Percentiles rank a stretch among this genome's conserved stretches.
These are phyloP conservation scores for Fusarium neocosmosporiellum DNA, from an alignment of 2,329 filamentous ascomycete genomes.

Conservation along the genomic window DNA sequence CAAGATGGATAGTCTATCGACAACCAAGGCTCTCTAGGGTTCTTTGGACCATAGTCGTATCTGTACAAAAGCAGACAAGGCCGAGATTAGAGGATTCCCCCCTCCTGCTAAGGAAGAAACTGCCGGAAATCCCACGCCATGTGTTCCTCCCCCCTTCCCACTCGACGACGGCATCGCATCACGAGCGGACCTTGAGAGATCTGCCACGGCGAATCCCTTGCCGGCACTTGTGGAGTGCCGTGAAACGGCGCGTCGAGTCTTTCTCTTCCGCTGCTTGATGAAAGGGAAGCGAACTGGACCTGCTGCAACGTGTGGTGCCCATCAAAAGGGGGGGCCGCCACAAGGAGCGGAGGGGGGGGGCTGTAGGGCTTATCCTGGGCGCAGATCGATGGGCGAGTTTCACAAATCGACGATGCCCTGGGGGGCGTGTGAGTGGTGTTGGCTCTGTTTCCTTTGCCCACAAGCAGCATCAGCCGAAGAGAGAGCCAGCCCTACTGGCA, in stretches of 20 bases:
- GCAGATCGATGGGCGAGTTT: slow-evolving; percentile 35
- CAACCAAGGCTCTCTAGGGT: not conserved
- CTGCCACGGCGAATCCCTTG: not conserved
- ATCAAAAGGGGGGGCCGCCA: not conserved
- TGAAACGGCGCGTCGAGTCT: slow-evolving; percentile 29
- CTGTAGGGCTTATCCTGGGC: slow-evolving; percentile 32
- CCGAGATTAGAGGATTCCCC: slow-evolving; percentile 18
- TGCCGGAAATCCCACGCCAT: not conserved
- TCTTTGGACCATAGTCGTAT: not conserved
- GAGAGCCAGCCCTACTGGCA: not conserved
- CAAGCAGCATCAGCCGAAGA: not conserved
- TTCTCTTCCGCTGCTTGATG: slow-evolving; percentile 9
- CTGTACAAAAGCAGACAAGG: not conserved
- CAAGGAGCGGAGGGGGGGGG: not conserved
- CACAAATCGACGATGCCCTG: slow-evolving; percentile 13
- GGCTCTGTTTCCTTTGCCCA: slow-evolving; percentile 13
- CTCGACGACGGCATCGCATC: not conserved
- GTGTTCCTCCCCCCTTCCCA: not conserved
- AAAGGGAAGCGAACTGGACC: slow-evolving; percentile 5
- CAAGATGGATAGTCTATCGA: not conserved
- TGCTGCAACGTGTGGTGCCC: slow-evolving; percentile 1
- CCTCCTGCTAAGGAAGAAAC: not conserved
- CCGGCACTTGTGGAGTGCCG: slow-evolving; percentile 24
- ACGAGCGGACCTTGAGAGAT: not conserved
- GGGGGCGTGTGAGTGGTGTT: slow-evolving; percentile 18